phyloP scores from a whole-genome alignment of 768 basidiomycete species.

The Rhizopogon rudus region DNA sequence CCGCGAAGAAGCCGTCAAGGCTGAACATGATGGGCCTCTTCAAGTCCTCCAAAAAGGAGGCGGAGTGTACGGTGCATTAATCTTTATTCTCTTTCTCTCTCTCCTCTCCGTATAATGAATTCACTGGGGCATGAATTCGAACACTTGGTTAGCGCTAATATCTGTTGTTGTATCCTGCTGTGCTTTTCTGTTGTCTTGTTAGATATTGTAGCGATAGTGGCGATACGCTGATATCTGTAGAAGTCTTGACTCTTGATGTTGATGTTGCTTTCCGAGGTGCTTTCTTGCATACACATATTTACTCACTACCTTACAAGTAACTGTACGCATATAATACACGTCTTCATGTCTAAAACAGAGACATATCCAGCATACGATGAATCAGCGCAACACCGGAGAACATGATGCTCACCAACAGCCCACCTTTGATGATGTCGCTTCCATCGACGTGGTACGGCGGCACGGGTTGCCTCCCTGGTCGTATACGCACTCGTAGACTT shows the following conservation, averaged over 20 bases:
- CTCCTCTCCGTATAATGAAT: background rate
- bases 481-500: slow-evolving; percentile 56
- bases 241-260: background rate
- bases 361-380: no score
- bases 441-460: no score
- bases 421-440: no score
- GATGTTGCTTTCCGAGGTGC: background rate
- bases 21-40: slow-evolving; percentile 28
- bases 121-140: background rate
- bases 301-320: background rate
- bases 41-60: slow-evolving; percentile 18
- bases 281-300: background rate
- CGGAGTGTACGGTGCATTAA: background rate
- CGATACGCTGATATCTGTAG: background rate
- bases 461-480: no score
- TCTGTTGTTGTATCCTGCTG: background rate
- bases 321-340: background rate
- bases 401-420: no score
- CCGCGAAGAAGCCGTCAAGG: slow-evolving; percentile 19
- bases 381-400: no score
- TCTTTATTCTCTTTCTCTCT: background rate
- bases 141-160: background rate
- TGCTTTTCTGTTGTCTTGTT: background rate
- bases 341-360: background rate
- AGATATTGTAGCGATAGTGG: slow-evolving; percentile 1